Base-by-base conservation (phyloP, 1,284 basidiomycete species). In the Clitocybe nebularis region DNA sequence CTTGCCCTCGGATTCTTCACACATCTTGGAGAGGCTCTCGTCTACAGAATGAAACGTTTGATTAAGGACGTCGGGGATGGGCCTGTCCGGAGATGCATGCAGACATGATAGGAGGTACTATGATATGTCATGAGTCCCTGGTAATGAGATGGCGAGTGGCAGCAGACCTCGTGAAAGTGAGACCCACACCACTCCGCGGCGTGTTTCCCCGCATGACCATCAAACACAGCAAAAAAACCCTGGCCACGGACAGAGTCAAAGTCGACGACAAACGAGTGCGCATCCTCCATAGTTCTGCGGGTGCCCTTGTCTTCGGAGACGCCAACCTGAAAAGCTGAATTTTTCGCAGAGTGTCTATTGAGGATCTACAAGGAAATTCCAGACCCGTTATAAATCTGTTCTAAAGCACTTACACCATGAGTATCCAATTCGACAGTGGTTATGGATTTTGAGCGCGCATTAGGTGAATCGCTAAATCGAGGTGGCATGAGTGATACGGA, bases 101-200 rank as follows among this genome's bases (percentile, higher is more conserved):
- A 88, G 62, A 28, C 73, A 65, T 20, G 72, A 58, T 5, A 84
- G 67, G 20, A 87, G 67, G 51, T 72, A 74, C 84, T 84, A 36
- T 17, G 34, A 46, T 16, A 43, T 17, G 36, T 20, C 14, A 28
- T 38, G 14, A 11, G 33, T 32, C 39, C 44, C 43, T 37, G 45
- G 42, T 37, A 44, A 25, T 46, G 34, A 35, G 14, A 47, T 39
- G 39, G 40, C 21, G 21, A 49, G 23, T n/a, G 37, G 30, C 9
- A 20, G 56, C 74, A 53, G 59, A 91, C 91, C 70, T 93, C 80
- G 61, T 98, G 93, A 66, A 99, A 98, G 65, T 99, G 85, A 54
- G 81, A 76, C 17, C 95, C 94, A 65, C 96, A 99, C 94, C 94
- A 99, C 62, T 99, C 96, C 14, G 96, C 96, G 14, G 95, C 93